These are phyloP conservation scores for Puccinia triticina DNA, from an alignment of 1,284 basidiomycete species.

Conservation along the genomic window DNA sequence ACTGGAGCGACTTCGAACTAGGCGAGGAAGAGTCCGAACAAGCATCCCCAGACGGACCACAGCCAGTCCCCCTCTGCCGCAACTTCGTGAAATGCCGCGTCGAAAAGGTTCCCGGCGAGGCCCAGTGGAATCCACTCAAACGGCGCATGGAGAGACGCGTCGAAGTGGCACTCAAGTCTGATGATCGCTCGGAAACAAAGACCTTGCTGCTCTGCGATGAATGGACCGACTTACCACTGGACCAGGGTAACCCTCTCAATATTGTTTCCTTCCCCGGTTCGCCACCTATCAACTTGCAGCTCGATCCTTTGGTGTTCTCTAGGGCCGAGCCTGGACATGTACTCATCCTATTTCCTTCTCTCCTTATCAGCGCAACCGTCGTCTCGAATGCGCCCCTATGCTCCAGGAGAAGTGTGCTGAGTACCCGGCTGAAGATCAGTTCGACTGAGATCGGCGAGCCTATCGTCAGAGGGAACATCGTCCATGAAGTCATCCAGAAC, in stretches of 20 bases:
- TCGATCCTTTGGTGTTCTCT: slow-evolving; percentile 38
- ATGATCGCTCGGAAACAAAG: background rate
- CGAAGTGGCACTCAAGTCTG: slow-evolving; percentile 18
- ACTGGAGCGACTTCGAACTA: slow-evolving; percentile 21
- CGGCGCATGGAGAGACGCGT: slow-evolving; percentile 34
- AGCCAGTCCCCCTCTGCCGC: slow-evolving; percentile 15
- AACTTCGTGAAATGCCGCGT: slow-evolving; percentile 23
- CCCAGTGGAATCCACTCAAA: slow-evolving; percentile 43
- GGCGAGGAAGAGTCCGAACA: slow-evolving; percentile 26
- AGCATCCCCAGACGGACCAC: background rate
- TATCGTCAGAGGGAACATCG: slow-evolving; percentile 82
- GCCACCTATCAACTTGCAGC: slow-evolving; percentile 30
- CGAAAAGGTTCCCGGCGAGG: background rate
- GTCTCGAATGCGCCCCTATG: slow-evolving; percentile 81
- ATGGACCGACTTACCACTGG: slow-evolving; percentile 33
- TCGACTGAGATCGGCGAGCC: slow-evolving; percentile 53
- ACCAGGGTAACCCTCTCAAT: slow-evolving; percentile 32
- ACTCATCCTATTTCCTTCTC: slow-evolving; percentile 83
- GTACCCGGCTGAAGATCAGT: slow-evolving; percentile 64
- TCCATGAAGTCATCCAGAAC: slow-evolving; percentile 83
- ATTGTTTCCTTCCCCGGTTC: slow-evolving; percentile 41
- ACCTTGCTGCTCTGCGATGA: slow-evolving; percentile 45
- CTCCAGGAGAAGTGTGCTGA: slow-evolving; percentile 76
- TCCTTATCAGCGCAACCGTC: slow-evolving; percentile 82
- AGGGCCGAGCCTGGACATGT: slow-evolving; percentile 58